Evolutionary conservation across 1,139 yeast species (phyloP).

Genomic region (Hyphopichia buzzinii): DNA sequence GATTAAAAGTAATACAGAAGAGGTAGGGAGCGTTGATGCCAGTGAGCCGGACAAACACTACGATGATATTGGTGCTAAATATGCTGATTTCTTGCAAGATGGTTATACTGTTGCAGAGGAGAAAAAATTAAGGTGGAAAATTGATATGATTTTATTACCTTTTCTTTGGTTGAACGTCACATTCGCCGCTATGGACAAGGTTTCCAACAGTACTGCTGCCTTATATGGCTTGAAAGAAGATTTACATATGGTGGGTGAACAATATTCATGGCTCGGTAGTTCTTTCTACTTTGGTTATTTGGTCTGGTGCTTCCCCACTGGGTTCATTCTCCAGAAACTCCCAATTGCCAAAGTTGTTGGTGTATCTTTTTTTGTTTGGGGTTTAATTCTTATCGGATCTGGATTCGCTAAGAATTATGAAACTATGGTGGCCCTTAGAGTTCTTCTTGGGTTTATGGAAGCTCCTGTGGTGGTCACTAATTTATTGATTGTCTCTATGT

Average conservation of each 20-base stretch:
- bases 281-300: conserved; percentile 17
- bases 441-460: conserved; percentile 12
- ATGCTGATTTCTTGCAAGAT: conserved; percentile 10
- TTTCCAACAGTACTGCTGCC: conserved; percentile 13
- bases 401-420: conserved; percentile 12
- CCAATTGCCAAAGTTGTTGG: conserved; percentile 13
- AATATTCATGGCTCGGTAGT: conserved; percentile 18
- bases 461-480: conserved; percentile 4
- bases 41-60: conserved; percentile 2
- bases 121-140: conserved; percentile 19
- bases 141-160: conserved; percentile 20
- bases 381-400: conserved; percentile 12
- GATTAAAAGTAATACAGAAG: conserved; percentile 4
- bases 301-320: conserved; percentile 12
- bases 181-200: conserved; percentile 16
- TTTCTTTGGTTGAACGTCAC: conserved; percentile 11
- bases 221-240: conserved; percentile 8
- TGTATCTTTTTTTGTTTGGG: conserved; percentile 13
- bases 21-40: conserved; percentile 4
- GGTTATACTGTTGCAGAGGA: conserved; percentile 18
- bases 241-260: conserved; percentile 15
- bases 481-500: conserved; percentile 5
- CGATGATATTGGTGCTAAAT: conserved; percentile 11
- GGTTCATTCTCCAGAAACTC: conserved; percentile 14
- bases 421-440: conserved; percentile 13